Evolutionary conservation across 352 stramenopile species (phyloP).

Genomic region (Hyaloperonospora arabidopsidis): DNA sequence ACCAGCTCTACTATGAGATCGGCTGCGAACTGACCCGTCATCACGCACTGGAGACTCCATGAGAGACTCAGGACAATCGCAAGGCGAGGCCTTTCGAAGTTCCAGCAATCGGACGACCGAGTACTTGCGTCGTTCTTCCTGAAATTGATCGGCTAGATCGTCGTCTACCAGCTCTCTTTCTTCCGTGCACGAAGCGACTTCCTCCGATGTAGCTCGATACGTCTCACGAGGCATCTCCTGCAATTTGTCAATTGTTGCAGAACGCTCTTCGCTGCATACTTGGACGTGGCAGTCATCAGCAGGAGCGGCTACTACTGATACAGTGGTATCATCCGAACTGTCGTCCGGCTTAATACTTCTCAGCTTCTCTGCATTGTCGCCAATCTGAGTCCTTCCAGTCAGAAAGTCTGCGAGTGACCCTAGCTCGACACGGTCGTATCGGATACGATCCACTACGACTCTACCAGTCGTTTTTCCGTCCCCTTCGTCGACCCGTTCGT

Average conservation of each 20-base stretch:
- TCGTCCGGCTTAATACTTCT: conserved; percentile 1
- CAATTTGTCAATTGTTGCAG: background rate
- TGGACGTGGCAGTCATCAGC: background rate
- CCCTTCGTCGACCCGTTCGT: background rate
- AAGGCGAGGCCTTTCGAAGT: conserved; percentile 17
- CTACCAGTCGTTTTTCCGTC: conserved; percentile 1
- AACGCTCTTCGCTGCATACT: background rate
- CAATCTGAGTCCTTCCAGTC: conserved; percentile 7
- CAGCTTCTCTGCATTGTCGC: conserved; percentile 1
- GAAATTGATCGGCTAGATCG: conserved; percentile 1
- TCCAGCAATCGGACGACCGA: conserved; percentile 20
- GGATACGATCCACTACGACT: conserved; percentile 7
- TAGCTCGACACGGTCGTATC: conserved; percentile 25
- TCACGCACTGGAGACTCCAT: conserved; percentile 21
- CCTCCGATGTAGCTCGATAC: conserved; percentile 1
- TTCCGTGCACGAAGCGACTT: conserved; percentile 3
- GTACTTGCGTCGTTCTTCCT: conserved; percentile 18
- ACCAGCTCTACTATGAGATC: too few species aligned
- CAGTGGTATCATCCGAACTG: background rate
- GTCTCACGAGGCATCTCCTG: background rate
- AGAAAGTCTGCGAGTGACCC: conserved; percentile 28
- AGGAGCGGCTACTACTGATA: background rate
- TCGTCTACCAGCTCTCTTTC: conserved; percentile 4
- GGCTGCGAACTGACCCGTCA: conserved; percentile 7
- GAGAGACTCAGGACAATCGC: conserved; percentile 16